Percentiles rank a stretch among this genome's conserved stretches.
Conservation (phyloP, 2,329 filamentous ascomycete genomes). For the Aspergillus proliferans region DNA sequence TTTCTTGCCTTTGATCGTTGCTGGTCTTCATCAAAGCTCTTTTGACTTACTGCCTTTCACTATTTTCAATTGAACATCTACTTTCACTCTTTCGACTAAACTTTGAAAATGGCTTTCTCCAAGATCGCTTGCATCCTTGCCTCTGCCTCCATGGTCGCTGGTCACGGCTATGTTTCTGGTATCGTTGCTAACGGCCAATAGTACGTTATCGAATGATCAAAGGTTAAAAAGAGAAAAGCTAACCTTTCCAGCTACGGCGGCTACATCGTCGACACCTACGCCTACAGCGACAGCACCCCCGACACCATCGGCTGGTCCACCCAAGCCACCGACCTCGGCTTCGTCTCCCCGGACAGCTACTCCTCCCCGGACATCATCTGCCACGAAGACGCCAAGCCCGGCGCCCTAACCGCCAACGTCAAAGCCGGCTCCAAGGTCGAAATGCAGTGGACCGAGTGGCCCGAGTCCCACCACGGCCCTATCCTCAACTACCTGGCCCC, state of each 20-base stretch:
- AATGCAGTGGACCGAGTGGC: constrained; percentile 60
- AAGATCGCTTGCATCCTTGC: constrained; percentile 22
- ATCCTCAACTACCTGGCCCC: constrained; percentile 58
- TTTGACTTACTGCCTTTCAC: constrained; percentile 7
- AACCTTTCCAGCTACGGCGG: constrained; percentile 33
- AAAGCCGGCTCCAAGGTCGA: constrained; percentile 53
- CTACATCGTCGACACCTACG: constrained; percentile 30
- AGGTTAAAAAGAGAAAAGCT: constrained; percentile 7
- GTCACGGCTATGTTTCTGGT: constrained; percentile 30
- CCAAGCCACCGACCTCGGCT: constrained; percentile 49
- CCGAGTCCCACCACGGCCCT: constrained; percentile 56
- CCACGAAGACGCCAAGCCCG: constrained; percentile 51
- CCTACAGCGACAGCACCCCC: constrained; percentile 30
- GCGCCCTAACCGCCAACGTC: constrained; percentile 46
- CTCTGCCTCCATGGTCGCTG: constrained; percentile 25
- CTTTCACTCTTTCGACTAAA: neutral
- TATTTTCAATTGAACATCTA: neutral
- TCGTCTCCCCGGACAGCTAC: constrained; percentile 45
- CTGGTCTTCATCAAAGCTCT: constrained; percentile 9
- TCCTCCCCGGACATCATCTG: constrained; percentile 51
- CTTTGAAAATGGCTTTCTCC: constrained; percentile 18
- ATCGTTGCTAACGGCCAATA: constrained; percentile 23
- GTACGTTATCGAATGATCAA: constrained; percentile 10
- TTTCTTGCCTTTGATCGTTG: constrained; percentile 10
- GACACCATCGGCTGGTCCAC: constrained; percentile 50